phyloP scores from a whole-genome alignment of 768 basidiomycete genomes.

The Pleurotus sapidus region DNA sequence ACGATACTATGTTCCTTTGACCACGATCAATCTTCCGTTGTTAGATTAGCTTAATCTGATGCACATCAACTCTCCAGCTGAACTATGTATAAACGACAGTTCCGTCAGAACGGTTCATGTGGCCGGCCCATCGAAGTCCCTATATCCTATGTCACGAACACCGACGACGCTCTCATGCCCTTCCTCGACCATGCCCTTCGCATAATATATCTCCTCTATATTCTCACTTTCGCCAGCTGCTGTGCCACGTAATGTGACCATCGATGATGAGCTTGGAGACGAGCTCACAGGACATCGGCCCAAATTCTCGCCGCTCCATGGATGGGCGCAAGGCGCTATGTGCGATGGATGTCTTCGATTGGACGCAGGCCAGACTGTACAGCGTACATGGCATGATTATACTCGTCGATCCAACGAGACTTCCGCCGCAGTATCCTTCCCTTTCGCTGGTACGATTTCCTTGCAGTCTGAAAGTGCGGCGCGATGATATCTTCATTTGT shows the following conservation, averaged over 20 bases:
- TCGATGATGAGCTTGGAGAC: conserved; percentile 2
- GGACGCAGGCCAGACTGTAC: background rate
- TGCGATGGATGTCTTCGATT: background rate
- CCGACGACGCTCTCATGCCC: background rate
- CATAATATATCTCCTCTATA: background rate
- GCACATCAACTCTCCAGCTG: background rate
- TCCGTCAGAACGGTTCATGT: background rate
- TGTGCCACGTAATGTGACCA: background rate
- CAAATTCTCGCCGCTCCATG: background rate
- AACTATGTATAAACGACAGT: background rate
- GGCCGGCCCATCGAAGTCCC: background rate
- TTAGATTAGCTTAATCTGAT: background rate
- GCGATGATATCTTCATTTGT: background rate
- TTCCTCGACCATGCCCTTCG: background rate
- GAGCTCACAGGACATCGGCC: background rate
- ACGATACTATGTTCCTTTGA: background rate
- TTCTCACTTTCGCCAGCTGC: background rate
- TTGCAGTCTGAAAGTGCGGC: background rate
- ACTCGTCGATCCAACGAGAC: background rate
- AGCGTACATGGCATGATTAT: background rate
- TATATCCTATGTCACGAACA: background rate
- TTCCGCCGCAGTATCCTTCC: background rate
- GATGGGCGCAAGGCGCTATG: background rate
- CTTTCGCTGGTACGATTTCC: background rate
- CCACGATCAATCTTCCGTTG: background rate